phyloP scores from a whole-genome alignment of 2,329 filamentous ascomycete species.

The Paecilomyces sp. region DNA sequence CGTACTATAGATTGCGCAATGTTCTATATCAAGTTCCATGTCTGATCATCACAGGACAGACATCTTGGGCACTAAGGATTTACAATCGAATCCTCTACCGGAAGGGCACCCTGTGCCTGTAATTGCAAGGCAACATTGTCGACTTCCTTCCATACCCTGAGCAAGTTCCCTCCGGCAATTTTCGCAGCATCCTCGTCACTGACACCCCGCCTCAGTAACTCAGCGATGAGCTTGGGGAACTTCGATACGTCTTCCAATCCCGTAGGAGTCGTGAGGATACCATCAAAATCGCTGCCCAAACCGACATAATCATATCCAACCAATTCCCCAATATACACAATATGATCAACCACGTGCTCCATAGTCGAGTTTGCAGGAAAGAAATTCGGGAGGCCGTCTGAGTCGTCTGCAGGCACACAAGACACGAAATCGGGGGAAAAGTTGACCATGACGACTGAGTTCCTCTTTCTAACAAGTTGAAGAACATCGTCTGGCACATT shows the following conservation, averaged over 20 bases:
- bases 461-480: constrained; percentile 62
- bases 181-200: constrained; percentile 67
- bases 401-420: constrained; percentile 54
- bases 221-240: constrained; percentile 70
- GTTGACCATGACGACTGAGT: constrained; percentile 85
- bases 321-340: constrained; percentile 70
- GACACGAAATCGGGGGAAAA: constrained; percentile 78
- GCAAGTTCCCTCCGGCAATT: constrained; percentile 70
- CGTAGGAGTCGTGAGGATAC: constrained; percentile 50
- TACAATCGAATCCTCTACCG: constrained; percentile 36
- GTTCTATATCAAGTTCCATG: background rate
- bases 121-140: constrained; percentile 63
- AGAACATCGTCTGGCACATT: constrained; percentile 86
- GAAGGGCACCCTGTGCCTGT: constrained; percentile 48
- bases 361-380: constrained; percentile 66
- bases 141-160: constrained; percentile 77
- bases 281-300: constrained; percentile 85
- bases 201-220: constrained; percentile 66
- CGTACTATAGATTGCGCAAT: background rate
- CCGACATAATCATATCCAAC: constrained; percentile 87
- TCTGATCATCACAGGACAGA: background rate
- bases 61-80: constrained; percentile 3
- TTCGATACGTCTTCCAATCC: constrained; percentile 82
- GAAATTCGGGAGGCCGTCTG: constrained; percentile 60
- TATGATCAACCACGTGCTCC: constrained; percentile 69